Conservation (phyloP, 1,284 basidiomycete genomes). For the Heliocybe sulcata region DNA sequence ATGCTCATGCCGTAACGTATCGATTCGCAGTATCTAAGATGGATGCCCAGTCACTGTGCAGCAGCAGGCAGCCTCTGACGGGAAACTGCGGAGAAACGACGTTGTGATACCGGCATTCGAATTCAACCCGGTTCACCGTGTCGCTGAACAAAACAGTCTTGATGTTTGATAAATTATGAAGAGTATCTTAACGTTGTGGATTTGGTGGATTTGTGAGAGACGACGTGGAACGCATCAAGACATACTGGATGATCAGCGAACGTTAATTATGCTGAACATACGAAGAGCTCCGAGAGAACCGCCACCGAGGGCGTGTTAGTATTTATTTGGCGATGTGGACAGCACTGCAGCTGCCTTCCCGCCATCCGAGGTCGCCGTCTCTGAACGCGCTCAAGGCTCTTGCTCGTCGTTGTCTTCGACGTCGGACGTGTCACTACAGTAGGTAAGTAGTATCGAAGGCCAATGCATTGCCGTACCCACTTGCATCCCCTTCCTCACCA, state of each 20-base stretch:
- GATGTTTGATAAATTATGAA: too few species aligned
- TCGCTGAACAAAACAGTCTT: too few species aligned
- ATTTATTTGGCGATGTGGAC: conserved; percentile 2
- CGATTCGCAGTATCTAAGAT: too few species aligned
- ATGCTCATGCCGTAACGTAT: too few species aligned
- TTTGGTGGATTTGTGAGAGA: too few species aligned
- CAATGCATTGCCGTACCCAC: conserved; percentile 20
- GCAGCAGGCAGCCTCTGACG: too few species aligned
- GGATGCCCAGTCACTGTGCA: too few species aligned
- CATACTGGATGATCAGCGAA: background rate
- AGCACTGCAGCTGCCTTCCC: background rate
- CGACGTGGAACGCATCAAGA: too few species aligned
- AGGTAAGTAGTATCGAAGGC: conserved; percentile 21
- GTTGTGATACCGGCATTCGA: too few species aligned
- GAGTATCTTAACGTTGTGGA: too few species aligned
- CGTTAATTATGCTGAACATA: background rate
- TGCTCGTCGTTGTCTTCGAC: conserved; percentile 1
- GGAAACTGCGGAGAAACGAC: too few species aligned
- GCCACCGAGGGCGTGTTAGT: conserved; percentile 1
- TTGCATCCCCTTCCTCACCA: conserved; percentile 26
- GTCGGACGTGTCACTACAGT: background rate
- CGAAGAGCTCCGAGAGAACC: background rate
- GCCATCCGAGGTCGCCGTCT: background rate
- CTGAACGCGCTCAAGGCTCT: background rate
- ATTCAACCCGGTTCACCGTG: too few species aligned